Evolutionary conservation across 176 grass and related monocot species (phyloP), one percentile per base, ranked within the genome.

Genomic region (Musa itinerans): DNA sequence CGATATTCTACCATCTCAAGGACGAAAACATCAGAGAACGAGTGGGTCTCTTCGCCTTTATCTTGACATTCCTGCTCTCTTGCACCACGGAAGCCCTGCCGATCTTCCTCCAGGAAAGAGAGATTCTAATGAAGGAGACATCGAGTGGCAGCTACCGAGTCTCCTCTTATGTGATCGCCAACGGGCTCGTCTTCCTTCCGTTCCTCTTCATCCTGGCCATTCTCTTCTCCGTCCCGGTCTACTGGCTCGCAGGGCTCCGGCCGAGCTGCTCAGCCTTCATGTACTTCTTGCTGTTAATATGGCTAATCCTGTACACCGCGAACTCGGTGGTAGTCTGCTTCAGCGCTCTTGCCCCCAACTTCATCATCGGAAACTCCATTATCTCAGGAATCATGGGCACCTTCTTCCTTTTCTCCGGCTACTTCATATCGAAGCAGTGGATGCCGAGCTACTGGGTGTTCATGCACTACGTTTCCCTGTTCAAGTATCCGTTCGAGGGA

Each of bases 321-420:
- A 93, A 93, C 81, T 93, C 91, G 1, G 84, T 93, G 49, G 91
- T 93, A 9, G 81, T 85, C 66, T 93, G 91, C 72, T 89, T 93
- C 78, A 86, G 85, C 52, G 85, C 91, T 19, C 81, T 84, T 11
- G 85, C 82, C 11, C 85, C 87, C 1, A 89, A 93, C 78, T 93
- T 93, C 71, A 89, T 93, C 24, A 82, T 89, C 34, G 91, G 87
- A 25, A 89, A 93, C 72, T 81, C 91, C 11, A 67, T 86, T 2
- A 87, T 93, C 55, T 79, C 85, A 0, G 91, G 91, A 3, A 78
- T 89, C 26, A 93, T 93, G 91, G 91, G 91, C 0, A 85, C 80
- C 0, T 93, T 87, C 80, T 93, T 93, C 79, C 82, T 93, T 64
- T 93, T 93, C 82, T 93, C 91, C 3, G 91, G 91, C 74, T 93